Conservation (phyloP, 257 asterid species). For the Anisodus tanguticus region DNA sequence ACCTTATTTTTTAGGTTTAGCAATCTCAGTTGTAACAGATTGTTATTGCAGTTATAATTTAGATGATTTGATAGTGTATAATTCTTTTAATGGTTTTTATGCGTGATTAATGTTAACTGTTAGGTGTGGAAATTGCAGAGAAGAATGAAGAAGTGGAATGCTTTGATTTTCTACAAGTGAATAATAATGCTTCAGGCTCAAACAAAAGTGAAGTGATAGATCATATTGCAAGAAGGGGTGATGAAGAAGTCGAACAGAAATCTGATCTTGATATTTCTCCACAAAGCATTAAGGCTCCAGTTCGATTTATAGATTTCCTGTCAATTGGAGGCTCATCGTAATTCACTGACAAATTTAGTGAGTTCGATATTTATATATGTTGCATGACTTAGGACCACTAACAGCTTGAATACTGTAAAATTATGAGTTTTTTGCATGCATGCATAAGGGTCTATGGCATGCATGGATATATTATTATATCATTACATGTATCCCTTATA, state of each 20-base stretch:
- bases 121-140: conserved; percentile 47
- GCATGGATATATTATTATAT: background rate
- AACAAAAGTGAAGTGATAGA: conserved; percentile 74
- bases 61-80: no score
- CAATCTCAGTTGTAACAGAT: no score
- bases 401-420: background rate
- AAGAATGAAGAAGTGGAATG: conserved; percentile 60
- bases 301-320: conserved; percentile 56
- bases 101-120: background rate
- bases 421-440: background rate
- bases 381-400: conserved; percentile 1
- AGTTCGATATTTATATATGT: background rate
- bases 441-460: conserved; percentile 4
- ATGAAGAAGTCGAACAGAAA: conserved; percentile 63
- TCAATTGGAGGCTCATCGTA: conserved; percentile 47
- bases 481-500: background rate
- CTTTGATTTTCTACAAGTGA: conserved; percentile 73
- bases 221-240: conserved; percentile 45
- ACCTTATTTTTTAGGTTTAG: no score
- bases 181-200: conserved; percentile 48
- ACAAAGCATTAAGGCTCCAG: conserved; percentile 25
- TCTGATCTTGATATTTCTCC: background rate
- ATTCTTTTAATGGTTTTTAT: no score
- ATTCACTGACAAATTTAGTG: conserved; percentile 26
- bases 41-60: no score